Evolutionary conservation across 1,284 basidiomycete genomes (phyloP), one percentile per base, ranked within the genome.

Genomic region (Exobasidium rhododendri): DNA sequence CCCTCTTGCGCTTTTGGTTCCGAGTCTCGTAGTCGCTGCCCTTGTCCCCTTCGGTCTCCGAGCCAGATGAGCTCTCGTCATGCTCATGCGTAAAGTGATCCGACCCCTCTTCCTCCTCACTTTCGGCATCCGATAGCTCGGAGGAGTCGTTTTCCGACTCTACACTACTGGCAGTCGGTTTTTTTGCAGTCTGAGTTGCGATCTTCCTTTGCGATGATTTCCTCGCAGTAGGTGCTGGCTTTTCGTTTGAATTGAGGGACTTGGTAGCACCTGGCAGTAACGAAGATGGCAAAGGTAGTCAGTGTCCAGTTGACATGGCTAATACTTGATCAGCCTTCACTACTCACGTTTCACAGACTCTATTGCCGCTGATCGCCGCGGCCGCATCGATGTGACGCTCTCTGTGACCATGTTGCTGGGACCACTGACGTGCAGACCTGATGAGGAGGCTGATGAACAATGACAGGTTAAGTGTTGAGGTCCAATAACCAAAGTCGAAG

Each of bases 1-100:
- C 20, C 28, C 20, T 50, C 47, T 50, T 50, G 22, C 47, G 47
- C 47, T 50, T 50, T 26, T 50, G 35, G 7, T 40, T 40, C 10
- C 35, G 10, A 7, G 7, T 17, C 17, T 40, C 35, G 17, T 40
- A 40, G 17, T 40, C 35, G 35, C 35, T 40, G 7, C 7, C 17
- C 17, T 40, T 17, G 10, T 40, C 35, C 17, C 35, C 28, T 13
- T 20, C 26, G 22, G 47, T 13, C 28, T 50, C 20, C 17, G 17
- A 45, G 28, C 3, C 20, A 4, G n/a, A 20, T 26, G 20, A 4
- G 14, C 4, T 24, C 4, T 20, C 47, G 28, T 50, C 24, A 3
- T 50, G 20, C 3, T 50, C 5, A 24, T 20, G 13, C 14, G n/a
- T 26, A 50, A 14, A 13, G 11, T 47, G 13, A n/a, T 47, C 46